Evolutionary conservation across 1,284 basidiomycete species (phyloP), one percentile per base, ranked within the genome.

Genomic region (Pseudozyma hubeiensis): DNA sequence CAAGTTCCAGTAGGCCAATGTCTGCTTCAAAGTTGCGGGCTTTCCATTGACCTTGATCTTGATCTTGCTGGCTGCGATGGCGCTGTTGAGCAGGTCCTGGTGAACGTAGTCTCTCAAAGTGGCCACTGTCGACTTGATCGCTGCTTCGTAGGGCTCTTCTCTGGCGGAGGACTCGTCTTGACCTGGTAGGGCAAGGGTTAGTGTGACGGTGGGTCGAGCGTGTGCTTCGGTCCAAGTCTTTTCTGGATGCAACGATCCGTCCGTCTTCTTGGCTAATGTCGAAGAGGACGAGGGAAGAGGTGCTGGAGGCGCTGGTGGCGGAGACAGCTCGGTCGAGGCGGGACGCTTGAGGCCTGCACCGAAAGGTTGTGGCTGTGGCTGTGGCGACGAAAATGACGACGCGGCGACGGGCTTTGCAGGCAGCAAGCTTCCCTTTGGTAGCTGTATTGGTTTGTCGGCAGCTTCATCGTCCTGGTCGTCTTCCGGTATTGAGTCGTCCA

Each of bases 1-100:
- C 53, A 84, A 34, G 41, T 84, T 84, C 80, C 80, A 84, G 49
- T 72, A 66, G 10, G 81, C 82, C 40, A 83, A 55, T 17, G 75
- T 79, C 64, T 82, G 79, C 52, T 78, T 81, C 54, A 82, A 59
- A 35, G 81, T 84, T 29, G 76, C 74, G 10, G 73, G 60, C 57
- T 66, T 78, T 7, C 75, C 75, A 13, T 67, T 67, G 31, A 81
- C 65, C 56, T 65, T 75, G 45, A 84, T 60, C 44, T 77, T 80
- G 39, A 84, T 63, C 63, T 81, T 82, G 52, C 72, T 77, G 4
- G 78, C 81, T 5, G 79, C 81, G 11, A 83, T 58, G 14, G 53
- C 45, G 24, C 64, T 71, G 14, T 68, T 57, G n/a, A 84, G 54
- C 24, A 75, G 53, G 41, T 74, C 69, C 33, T 69, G 59, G 30